A percentile compares a stretch with the other conserved stretches of the same genome.
These are phyloP conservation scores for Rutstroemia sp. DNA, from an alignment of 2,329 filamentous ascomycete genomes.

Conservation along the genomic window DNA sequence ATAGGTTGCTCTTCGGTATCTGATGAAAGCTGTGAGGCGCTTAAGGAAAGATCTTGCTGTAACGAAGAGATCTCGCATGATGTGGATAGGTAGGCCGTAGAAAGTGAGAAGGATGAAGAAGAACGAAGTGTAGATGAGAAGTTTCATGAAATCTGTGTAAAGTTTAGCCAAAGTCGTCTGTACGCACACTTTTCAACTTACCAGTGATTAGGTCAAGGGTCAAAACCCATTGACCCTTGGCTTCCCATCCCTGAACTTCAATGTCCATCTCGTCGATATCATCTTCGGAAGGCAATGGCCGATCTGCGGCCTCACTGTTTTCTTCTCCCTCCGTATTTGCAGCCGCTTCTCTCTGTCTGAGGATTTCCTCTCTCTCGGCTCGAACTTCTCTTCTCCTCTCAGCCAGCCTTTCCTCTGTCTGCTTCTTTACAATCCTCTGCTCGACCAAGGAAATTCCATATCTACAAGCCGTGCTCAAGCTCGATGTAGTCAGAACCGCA, in stretches of 20 bases:
- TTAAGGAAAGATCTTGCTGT: slow-evolving; percentile 88
- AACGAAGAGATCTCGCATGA: slow-evolving; percentile 90
- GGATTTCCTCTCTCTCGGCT: slow-evolving; percentile 45
- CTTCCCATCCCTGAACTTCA: slow-evolving; percentile 92
- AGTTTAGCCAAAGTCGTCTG: slow-evolving; percentile 7
- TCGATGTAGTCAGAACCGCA: slow-evolving; percentile 74
- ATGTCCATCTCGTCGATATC: slow-evolving; percentile 90
- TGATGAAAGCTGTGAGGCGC: slow-evolving; percentile 77
- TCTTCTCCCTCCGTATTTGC: slow-evolving; percentile 27
- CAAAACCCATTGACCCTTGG: slow-evolving; percentile 88
- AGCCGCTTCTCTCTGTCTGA: slow-evolving; percentile 31
- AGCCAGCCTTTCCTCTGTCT: slow-evolving; percentile 62
- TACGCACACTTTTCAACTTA: slow-evolving; percentile 34
- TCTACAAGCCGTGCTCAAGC: slow-evolving; percentile 68
- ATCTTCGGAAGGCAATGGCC: slow-evolving; percentile 54
- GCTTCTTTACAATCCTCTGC: slow-evolving; percentile 63
- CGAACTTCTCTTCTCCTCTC: slow-evolving; percentile 63
- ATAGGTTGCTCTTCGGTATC: slow-evolving; percentile 83
- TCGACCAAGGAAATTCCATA: slow-evolving; percentile 77
- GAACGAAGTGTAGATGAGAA: slow-evolving; percentile 82
- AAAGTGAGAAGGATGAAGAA: slow-evolving; percentile 90
- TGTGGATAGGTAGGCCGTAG: slow-evolving; percentile 93
- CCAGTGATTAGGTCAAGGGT: slow-evolving; percentile 78
- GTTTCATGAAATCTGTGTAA: slow-evolving; percentile 75
- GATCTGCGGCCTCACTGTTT: slow-evolving; percentile 23